Evolutionary conservation across 768 basidiomycete species (phyloP).

Genomic region (Tulasnella sp.): DNA sequence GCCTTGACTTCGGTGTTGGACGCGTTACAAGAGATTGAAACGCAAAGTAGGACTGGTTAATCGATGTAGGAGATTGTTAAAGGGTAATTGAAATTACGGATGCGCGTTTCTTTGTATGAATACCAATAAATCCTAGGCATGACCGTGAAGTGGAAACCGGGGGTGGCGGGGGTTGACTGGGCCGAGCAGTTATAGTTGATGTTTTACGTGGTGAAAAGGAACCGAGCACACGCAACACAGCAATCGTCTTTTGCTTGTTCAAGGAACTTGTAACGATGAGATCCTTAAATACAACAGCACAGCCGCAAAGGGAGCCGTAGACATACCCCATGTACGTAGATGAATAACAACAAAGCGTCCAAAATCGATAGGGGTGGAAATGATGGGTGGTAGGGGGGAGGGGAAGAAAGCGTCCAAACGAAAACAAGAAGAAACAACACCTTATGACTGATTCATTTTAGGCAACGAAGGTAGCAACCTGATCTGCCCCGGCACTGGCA

Average conservation of each 20-base stretch:
- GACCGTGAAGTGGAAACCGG: too few species aligned
- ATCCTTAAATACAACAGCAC: not conserved
- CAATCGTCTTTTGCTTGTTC: not conserved
- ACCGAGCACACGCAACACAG: not conserved
- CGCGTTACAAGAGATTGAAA: not conserved
- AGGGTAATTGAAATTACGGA: not conserved
- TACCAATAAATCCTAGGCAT: too few species aligned
- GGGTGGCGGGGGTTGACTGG: too few species aligned
- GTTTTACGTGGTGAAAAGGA: not conserved
- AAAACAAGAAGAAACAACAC: not conserved
- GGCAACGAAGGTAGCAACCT: not conserved
- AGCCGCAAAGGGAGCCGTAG: not conserved
- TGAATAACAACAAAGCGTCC: not conserved
- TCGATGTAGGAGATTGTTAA: not conserved
- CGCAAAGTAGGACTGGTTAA: not conserved
- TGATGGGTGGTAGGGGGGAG: not conserved
- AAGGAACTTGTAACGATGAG: not conserved
- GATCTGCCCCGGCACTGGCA: not conserved
- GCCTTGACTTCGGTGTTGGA: not conserved
- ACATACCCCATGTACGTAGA: not conserved
- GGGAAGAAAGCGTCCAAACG: not conserved
- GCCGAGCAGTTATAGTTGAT: too few species aligned
- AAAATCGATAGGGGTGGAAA: not conserved
- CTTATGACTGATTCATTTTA: slow-evolving; percentile 1
- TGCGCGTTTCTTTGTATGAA: not conserved